Evolutionary conservation across 108 stramenopile genomes (phyloP), one percentile per base, ranked within the genome.

Genomic region (Cyclotella atomus): DNA sequence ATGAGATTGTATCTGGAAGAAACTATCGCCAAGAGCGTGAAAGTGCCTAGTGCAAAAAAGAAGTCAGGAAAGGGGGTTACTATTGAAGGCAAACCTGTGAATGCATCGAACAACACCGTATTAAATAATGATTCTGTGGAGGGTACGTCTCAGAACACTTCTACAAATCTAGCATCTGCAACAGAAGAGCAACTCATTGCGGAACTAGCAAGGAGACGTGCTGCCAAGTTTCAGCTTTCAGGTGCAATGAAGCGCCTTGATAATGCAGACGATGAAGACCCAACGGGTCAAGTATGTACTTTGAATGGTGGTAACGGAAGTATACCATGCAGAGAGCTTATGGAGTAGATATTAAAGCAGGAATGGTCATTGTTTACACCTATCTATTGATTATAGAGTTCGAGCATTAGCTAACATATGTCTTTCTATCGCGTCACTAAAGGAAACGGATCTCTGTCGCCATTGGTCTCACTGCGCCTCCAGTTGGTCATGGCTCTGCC

Each of bases 1-100:
- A 65, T 95, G 77, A 81, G 89, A 46, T 84, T 79, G 9, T 95
- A 91, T 38, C 79, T 88, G n/a, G 91, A 95, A 74, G 90, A 92
- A 82, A 84, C 89, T 9, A 50, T 95, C 8, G 84, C 83, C 2
- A 91, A 88, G 64, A 92, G 90, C 67, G 85, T 89, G n/a, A 95
- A 91, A 64, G 77, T 77, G 19, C 61, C 71, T 8, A 47, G 36
- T 15, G n/a, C n/a, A n/a, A n/a, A 70, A 68, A 35, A 30, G 50
- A 41, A 49, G 47, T 28, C 8, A 20, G 66, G 59, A 15, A 53
- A 56, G 24, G 72, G 49, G 10, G 60, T 49, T 3, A 30, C 57
- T 20, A 71, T 32, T 32, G 35, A 41, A 19, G 57, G 2, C 0
- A 15, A 41, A 19, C 12, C 36, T 24, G 61, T 43, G 16, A 44